These are phyloP conservation scores for Isochrysis galbana DNA, from an alignment of 78 protist genomes.

Conservation along the genomic window DNA sequence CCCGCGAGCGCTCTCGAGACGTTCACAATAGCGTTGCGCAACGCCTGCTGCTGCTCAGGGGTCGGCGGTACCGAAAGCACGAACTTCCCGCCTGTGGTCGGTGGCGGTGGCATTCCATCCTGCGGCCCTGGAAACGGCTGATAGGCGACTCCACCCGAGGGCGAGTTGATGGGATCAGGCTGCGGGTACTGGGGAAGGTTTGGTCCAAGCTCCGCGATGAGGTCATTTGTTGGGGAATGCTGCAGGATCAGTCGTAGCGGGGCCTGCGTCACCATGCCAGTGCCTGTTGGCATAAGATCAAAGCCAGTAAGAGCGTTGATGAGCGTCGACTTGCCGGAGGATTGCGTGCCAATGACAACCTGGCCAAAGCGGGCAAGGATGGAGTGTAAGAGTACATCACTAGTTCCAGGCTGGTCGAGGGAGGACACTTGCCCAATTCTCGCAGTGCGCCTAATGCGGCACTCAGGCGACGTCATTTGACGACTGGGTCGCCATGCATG, in stretches of 20 bases:
- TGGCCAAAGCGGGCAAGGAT: too few relatives aligned
- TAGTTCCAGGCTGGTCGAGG: too few relatives aligned
- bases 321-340: slow-evolving; percentile 9
- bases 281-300: slow-evolving; percentile 64
- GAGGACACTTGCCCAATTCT: too few relatives aligned
- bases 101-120: not conserved
- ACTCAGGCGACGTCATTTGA: too few relatives aligned
- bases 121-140: not conserved
- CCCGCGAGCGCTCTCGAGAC: not conserved
- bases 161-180: too few relatives aligned
- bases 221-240: not conserved
- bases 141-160: too few relatives aligned
- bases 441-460: too few relatives aligned
- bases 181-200: too few relatives aligned
- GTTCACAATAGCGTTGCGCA: not conserved
- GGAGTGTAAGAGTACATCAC: too few relatives aligned
- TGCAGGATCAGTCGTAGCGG: not conserved
- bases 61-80: not conserved
- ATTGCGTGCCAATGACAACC: not conserved
- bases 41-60: not conserved
- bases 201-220: not conserved
- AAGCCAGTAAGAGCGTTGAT: not conserved
- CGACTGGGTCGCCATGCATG: too few relatives aligned
- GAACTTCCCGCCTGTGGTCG: not conserved
- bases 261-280: not conserved